These are phyloP conservation scores for Tulasnella sp. DNA, from an alignment of 768 basidiomycete species.

Conservation along the genomic window DNA sequence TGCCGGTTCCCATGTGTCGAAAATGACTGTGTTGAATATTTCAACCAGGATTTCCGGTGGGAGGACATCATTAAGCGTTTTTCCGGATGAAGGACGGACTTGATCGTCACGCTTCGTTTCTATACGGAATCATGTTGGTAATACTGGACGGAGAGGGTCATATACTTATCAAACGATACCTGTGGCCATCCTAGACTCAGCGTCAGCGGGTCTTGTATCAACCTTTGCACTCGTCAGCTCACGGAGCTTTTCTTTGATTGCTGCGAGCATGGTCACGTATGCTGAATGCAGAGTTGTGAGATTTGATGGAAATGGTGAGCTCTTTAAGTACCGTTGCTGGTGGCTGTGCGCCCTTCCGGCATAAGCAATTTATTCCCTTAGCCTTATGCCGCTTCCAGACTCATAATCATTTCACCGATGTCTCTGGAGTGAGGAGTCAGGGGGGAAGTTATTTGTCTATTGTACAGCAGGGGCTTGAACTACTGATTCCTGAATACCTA, in stretches of 20 bases:
- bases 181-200: neutral
- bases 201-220: too few species aligned
- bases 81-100: neutral
- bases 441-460: too few species aligned
- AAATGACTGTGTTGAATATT: neutral
- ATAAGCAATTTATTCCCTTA: too few species aligned
- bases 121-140: neutral
- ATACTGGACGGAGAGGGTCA: neutral
- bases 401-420: too few species aligned
- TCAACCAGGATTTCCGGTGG: neutral
- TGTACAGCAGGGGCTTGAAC: too few species aligned
- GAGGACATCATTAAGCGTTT: neutral
- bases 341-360: too few species aligned
- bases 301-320: neutral
- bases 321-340: neutral
- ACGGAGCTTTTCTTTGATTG: neutral
- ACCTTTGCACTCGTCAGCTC: neutral
- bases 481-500: too few species aligned
- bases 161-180: neutral
- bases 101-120: neutral
- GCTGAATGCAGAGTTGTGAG: neutral
- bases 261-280: neutral
- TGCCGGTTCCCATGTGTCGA: neutral
- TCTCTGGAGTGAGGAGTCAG: too few species aligned
- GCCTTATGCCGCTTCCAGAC: too few species aligned